A percentile compares a stretch with the other conserved stretches of the same genome.
Conservation (phyloP, 2,329 filamentous ascomycete species). For the Aureobasidium sp. region DNA sequence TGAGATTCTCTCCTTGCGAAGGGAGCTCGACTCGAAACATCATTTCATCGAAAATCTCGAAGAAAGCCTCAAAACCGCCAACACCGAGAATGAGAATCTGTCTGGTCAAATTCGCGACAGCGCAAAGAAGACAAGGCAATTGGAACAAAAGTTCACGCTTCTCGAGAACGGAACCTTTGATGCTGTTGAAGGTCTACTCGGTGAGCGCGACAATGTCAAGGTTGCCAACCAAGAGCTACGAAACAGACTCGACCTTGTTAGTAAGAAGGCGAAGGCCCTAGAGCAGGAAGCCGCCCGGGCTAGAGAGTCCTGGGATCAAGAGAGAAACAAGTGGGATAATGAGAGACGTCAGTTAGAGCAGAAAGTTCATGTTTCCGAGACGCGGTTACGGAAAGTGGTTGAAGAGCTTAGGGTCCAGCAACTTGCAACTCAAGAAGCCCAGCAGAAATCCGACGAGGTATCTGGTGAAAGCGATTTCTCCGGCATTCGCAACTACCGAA, state of each 20-base stretch:
- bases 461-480: conserved; percentile 56
- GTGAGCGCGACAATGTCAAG: conserved; percentile 78
- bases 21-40: conserved; percentile 86
- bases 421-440: conserved; percentile 36
- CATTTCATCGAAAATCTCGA: conserved; percentile 83
- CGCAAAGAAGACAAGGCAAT: conserved; percentile 68
- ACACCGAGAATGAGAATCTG: conserved; percentile 67
- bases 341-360: conserved; percentile 77
- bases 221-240: conserved; percentile 65
- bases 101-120: conserved; percentile 55
- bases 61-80: conserved; percentile 60
- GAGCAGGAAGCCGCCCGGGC: conserved; percentile 77
- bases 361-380: conserved; percentile 84
- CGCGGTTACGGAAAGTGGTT: conserved; percentile 71
- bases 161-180: conserved; percentile 84
- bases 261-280: conserved; percentile 69
- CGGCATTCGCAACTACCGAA: conserved; percentile 53
- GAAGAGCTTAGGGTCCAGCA: conserved; percentile 76
- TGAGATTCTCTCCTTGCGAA: conserved; percentile 78
- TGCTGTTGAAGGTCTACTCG: conserved; percentile 72
- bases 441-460: conserved; percentile 40
- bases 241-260: conserved; percentile 66
- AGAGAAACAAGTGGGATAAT: conserved; percentile 77
- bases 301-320: conserved; percentile 73
- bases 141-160: conserved; percentile 78